Conservation (phyloP, 1,139 yeast species). For the Kodamaea suecica region DNA sequence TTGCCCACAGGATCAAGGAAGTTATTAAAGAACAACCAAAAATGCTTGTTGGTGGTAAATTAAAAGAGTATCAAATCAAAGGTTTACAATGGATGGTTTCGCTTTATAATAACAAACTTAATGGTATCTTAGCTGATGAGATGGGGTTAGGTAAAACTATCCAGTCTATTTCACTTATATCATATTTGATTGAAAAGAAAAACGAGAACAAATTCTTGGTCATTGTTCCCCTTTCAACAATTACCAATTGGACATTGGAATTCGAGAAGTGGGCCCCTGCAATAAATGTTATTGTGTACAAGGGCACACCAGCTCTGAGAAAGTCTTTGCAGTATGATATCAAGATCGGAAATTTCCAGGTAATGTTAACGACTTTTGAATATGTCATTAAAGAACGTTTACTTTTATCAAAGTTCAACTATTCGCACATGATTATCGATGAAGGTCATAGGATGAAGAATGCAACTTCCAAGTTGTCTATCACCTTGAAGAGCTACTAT, state of each 20-base stretch:
- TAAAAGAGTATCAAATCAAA: constrained; percentile 90
- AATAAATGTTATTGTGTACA: constrained; percentile 64
- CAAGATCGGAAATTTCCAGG: constrained; percentile 67
- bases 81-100: constrained; percentile 99
- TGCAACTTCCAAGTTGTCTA: constrained; percentile 68
- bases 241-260: constrained; percentile 82
- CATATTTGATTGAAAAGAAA: constrained; percentile 71
- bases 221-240: constrained; percentile 78
- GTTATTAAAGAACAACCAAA: constrained; percentile 62
- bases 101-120: constrained; percentile 83
- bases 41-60: constrained; percentile 76
- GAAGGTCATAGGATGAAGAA: constrained; percentile 91
- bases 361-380: constrained; percentile 75
- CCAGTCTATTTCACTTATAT: constrained; percentile 74
- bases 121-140: constrained; percentile 94
- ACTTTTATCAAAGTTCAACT: constrained; percentile 60
- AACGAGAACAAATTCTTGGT: constrained; percentile 71
- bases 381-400: constrained; percentile 74
- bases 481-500: constrained; percentile 67
- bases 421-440: constrained; percentile 87
- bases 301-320: constrained; percentile 73
- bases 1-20: constrained; percentile 72
- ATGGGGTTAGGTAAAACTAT: constrained; percentile 92
- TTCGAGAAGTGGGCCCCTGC: constrained; percentile 87
- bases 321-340: constrained; percentile 61